Evolutionary conservation across 1,284 basidiomycete genomes (phyloP).

Genomic region (Amylostereum areolatum): DNA sequence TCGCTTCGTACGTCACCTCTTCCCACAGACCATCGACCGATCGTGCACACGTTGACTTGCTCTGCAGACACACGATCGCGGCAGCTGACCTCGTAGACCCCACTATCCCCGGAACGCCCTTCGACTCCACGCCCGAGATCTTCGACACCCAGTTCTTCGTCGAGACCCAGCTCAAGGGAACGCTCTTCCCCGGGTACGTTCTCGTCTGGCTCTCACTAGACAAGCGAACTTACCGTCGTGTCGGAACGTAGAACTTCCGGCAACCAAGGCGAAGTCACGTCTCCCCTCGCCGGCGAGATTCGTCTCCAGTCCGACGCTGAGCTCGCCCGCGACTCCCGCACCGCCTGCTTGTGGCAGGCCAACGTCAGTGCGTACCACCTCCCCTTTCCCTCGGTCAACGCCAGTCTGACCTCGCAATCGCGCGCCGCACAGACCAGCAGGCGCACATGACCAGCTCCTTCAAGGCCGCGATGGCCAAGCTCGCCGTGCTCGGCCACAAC

Average conservation of each 20-base stretch:
- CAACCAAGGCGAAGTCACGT: constrained; percentile 18
- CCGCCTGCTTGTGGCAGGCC: constrained; percentile 24
- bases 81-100: constrained; percentile 20
- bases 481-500: background rate
- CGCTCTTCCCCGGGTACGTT: constrained; percentile 10
- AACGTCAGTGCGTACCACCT: constrained; percentile 14
- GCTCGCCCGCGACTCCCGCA: constrained; percentile 21
- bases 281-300: constrained; percentile 21
- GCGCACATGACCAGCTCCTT: background rate
- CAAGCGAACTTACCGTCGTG: background rate
- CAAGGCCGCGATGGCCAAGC: background rate
- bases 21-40: background rate
- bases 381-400: background rate
- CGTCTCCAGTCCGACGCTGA: constrained; percentile 24
- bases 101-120: constrained; percentile 21
- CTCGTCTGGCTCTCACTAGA: too few species aligned
- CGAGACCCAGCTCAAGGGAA: constrained; percentile 19
- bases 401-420: too few species aligned
- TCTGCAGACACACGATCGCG: constrained; percentile 16
- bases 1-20: constrained; percentile 12
- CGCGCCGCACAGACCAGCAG: background rate
- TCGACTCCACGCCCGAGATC: constrained; percentile 22
- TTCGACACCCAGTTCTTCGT: constrained; percentile 27
- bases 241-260: constrained; percentile 5
- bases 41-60: background rate